These are phyloP conservation scores for Chaetomiaceae sp. DNA, from an alignment of 2,329 filamentous ascomycete genomes.

Conservation along the genomic window DNA sequence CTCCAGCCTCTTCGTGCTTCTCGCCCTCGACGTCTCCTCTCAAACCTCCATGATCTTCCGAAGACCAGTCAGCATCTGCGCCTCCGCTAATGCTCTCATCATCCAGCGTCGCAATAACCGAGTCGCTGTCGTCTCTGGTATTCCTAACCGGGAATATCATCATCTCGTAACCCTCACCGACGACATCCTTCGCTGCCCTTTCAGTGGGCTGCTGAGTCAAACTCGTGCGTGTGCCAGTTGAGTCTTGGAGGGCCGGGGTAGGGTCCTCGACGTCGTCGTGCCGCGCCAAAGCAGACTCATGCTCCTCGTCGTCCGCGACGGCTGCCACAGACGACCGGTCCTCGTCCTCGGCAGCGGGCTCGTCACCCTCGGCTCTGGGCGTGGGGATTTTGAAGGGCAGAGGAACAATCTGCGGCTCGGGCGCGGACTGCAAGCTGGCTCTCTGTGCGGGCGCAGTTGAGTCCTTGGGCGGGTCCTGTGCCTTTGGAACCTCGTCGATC, in stretches of 20 bases:
- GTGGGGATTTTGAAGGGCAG: constrained; percentile 60
- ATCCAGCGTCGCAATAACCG: constrained; percentile 55
- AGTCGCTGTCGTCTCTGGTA: constrained; percentile 43
- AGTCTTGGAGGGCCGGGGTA: not conserved
- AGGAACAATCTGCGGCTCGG: constrained; percentile 52
- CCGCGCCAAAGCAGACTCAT: not conserved
- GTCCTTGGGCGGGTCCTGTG: not conserved
- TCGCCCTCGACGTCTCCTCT: not conserved
- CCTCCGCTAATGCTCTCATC: constrained; percentile 42
- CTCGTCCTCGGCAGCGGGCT: constrained; percentile 49
- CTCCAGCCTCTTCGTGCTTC: not conserved
- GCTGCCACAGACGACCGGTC: constrained; percentile 66
- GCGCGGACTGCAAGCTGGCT: constrained; percentile 6
- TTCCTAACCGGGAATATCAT: constrained; percentile 35
- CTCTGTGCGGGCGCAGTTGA: constrained; percentile 26
- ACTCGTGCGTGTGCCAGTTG: constrained; percentile 35
- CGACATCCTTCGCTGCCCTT: constrained; percentile 26
- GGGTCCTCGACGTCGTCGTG: not conserved
- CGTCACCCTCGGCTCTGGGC: constrained; percentile 45
- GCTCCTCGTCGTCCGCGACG: constrained; percentile 53
- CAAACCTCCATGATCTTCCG: not conserved
- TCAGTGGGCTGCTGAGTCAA: constrained; percentile 37
- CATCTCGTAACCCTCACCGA: constrained; percentile 36
- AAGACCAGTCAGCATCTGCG: constrained; percentile 19
- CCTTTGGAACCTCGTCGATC: not conserved